Conservation (phyloP, 768 basidiomycete species). For the Infundibulicybe gibba region DNA sequence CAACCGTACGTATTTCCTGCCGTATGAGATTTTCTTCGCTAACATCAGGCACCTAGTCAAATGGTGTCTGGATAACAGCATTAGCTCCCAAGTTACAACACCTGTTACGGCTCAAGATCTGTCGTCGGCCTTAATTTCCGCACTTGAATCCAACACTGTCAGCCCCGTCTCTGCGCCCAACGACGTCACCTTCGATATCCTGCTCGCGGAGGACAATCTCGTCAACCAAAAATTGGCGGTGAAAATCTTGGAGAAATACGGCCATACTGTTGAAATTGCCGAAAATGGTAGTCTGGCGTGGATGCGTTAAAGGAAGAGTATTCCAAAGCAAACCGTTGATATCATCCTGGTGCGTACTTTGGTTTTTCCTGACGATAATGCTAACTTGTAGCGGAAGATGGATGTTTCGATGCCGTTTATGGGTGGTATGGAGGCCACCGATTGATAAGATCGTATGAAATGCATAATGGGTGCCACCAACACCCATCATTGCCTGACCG, state of each 20-base stretch:
- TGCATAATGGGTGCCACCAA: slow-evolving; percentile 56
- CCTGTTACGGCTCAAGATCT: slow-evolving; percentile 88
- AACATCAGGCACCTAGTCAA: slow-evolving; percentile 54
- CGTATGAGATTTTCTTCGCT: not conserved
- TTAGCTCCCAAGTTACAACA: slow-evolving; percentile 91
- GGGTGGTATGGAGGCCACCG: slow-evolving; percentile 98
- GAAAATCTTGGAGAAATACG: slow-evolving; percentile 94
- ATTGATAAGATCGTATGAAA: slow-evolving; percentile 83
- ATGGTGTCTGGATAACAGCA: slow-evolving; percentile 96
- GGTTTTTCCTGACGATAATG: not conserved
- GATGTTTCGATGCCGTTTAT: slow-evolving; percentile 98
- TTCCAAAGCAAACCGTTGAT: slow-evolving; percentile 77
- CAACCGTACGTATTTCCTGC: slow-evolving; percentile 51
- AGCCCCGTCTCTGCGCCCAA: slow-evolving; percentile 83
- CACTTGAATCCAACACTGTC: slow-evolving; percentile 92
- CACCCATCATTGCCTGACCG: slow-evolving; percentile 97
- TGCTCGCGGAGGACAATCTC: slow-evolving; percentile 95
- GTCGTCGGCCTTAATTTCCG: slow-evolving; percentile 87
- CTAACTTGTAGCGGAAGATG: slow-evolving; percentile 57
- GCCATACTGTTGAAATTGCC: slow-evolving; percentile 93
- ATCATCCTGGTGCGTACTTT: slow-evolving; percentile 75
- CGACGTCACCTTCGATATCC: slow-evolving; percentile 86
- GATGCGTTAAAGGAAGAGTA: slow-evolving; percentile 85
- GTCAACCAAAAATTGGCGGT: slow-evolving; percentile 96
- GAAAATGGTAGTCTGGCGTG: slow-evolving; percentile 96